Evolutionary conservation across 1,284 basidiomycete genomes (phyloP).

Genomic region (Ustilago hordei): DNA sequence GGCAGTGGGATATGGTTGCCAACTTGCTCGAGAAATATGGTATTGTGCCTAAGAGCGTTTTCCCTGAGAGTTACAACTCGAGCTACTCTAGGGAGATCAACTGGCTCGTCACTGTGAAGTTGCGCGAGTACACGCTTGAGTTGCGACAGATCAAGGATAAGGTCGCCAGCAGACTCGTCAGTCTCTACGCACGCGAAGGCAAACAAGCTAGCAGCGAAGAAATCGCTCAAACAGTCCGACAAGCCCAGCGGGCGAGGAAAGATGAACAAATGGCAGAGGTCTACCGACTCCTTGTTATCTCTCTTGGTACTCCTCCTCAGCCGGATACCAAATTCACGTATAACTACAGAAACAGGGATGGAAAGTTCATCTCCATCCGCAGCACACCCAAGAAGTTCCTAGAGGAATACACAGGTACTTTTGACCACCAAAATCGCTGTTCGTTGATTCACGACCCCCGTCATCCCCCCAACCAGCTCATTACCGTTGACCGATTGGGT

Average conservation of each 20-base stretch:
- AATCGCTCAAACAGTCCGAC: conserved; percentile 43
- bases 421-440: conserved; percentile 79
- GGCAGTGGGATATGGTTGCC: conserved; percentile 82
- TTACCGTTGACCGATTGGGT: conserved; percentile 90
- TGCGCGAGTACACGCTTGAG: conserved; percentile 87
- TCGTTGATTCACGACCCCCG: conserved; percentile 95
- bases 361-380: conserved; percentile 79
- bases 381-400: conserved; percentile 83
- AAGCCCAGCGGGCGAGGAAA: conserved; percentile 75
- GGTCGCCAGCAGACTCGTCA: conserved; percentile 70
- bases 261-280: conserved; percentile 85
- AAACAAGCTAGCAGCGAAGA: conserved; percentile 4
- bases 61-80: conserved; percentile 88
- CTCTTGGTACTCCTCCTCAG: conserved; percentile 73
- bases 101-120: conserved; percentile 83
- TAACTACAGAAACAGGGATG: conserved; percentile 78
- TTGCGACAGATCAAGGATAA: conserved; percentile 76
- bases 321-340: conserved; percentile 57
- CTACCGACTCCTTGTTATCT: conserved; percentile 86
- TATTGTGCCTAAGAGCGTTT: conserved; percentile 75
- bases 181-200: neutral
- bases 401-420: conserved; percentile 64
- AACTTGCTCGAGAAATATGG: conserved; percentile 74
- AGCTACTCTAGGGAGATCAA: conserved; percentile 81
- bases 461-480: conserved; percentile 83